Percentiles rank a stretch among this genome's conserved stretches.
These are phyloP conservation scores for Aurantiochytrium sp. DNA, from an alignment of 108 stramenopile genomes.

Conservation along the genomic window DNA sequence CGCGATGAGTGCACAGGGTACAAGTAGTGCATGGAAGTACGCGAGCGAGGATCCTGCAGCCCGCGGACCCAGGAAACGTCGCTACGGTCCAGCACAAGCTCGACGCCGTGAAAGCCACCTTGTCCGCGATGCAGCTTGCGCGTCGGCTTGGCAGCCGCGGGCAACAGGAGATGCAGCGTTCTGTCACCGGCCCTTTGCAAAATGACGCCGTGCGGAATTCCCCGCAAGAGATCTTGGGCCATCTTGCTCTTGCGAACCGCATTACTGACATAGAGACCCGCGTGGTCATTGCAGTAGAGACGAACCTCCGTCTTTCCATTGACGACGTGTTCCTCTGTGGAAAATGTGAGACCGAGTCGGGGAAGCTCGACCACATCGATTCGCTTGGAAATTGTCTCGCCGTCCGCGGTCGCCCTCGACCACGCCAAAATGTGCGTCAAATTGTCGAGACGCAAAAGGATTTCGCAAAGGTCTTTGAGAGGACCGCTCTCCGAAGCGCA, in stretches of 20 bases:
- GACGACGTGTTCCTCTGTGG: not conserved
- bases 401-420: not conserved
- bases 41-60: not conserved
- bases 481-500: not conserved
- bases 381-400: not conserved
- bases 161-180: not conserved
- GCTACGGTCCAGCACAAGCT: not conserved
- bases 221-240: conserved; percentile 4
- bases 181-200: not conserved
- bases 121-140: not conserved
- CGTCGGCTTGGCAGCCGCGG: not conserved
- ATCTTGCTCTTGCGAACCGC: conserved; percentile 14
- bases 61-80: not conserved
- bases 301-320: not conserved
- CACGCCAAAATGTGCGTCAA: not conserved
- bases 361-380: conserved; percentile 2
- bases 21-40: not conserved
- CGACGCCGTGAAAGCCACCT: conserved; percentile 1
- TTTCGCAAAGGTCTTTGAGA: not conserved
- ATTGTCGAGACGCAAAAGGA: not conserved
- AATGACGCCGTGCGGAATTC: conserved; percentile 1
- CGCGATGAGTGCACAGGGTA: conserved; percentile 5
- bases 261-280: not conserved
- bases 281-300: not conserved
- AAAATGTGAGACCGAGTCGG: not conserved